Evolutionary conservation across 495 filamentous ascomycete species (phyloP).

Genomic region (Aspergillus sclerotioniger): DNA sequence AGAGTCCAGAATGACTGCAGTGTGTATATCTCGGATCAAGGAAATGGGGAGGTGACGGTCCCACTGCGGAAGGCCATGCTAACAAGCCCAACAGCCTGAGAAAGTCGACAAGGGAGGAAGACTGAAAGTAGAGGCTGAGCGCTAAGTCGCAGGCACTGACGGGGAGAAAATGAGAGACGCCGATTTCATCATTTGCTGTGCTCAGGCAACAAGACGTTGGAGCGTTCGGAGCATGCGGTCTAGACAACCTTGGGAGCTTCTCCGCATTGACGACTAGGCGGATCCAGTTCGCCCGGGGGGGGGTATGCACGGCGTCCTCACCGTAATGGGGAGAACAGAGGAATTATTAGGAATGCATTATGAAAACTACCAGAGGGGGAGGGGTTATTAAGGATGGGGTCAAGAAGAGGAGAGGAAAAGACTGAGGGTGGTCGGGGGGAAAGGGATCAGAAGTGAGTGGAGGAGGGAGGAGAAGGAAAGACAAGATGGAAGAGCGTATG

Average conservation of each 20-base stretch:
- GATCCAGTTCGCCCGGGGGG: conserved; percentile 19
- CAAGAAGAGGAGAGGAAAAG: conserved; percentile 12
- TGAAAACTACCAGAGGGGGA: conserved; percentile 5
- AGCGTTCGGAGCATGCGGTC: conserved; percentile 31
- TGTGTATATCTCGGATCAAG: conserved; percentile 30
- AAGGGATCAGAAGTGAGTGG: conserved; percentile 23
- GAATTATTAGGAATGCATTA: conserved; percentile 25
- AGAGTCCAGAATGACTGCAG: conserved; percentile 26
- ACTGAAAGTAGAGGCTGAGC: conserved; percentile 5
- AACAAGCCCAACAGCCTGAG: conserved; percentile 22
- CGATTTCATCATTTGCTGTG: conserved; percentile 29
- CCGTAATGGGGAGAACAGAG: conserved; percentile 21
- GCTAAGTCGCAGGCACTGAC: conserved; percentile 23
- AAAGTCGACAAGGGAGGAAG: not conserved
- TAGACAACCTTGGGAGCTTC: conserved; percentile 41
- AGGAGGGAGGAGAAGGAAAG: conserved; percentile 45
- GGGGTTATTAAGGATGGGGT: conserved; percentile 1
- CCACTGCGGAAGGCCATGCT: conserved; percentile 42
- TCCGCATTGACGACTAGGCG: conserved; percentile 40
- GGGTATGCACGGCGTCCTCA: conserved; percentile 30
- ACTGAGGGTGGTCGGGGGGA: conserved; percentile 10
- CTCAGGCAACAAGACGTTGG: conserved; percentile 26
- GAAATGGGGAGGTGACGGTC: conserved; percentile 29
- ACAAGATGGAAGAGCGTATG: conserved; percentile 30
- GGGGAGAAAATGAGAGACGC: conserved; percentile 15